These are phyloP conservation scores for Verbena officinalis DNA, from an alignment of 257 asterid genomes.

Conservation along the genomic window DNA sequence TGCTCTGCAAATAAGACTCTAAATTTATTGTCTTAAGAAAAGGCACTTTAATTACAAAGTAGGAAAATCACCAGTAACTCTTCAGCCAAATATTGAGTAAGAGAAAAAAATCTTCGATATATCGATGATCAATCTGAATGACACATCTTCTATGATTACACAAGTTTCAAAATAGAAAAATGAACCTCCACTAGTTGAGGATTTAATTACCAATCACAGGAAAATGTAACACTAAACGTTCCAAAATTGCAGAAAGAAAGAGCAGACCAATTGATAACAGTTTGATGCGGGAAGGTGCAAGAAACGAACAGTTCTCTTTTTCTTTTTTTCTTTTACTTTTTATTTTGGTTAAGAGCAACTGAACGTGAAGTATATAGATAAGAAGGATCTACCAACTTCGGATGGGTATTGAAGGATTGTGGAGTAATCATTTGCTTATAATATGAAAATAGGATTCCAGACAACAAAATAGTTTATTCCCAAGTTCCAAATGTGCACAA, in stretches of 20 bases:
- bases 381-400: conserved; percentile 5
- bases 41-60: conserved; percentile 1
- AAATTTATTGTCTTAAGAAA: background rate
- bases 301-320: background rate
- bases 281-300: background rate
- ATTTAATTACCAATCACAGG: conserved; percentile 8
- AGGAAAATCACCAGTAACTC: conserved; percentile 16
- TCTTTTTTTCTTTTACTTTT: background rate
- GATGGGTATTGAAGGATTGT: background rate
- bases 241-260: background rate
- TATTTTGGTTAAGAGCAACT: background rate
- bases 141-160: conserved; percentile 6
- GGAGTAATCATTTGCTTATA: background rate
- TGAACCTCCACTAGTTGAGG: conserved; percentile 1
- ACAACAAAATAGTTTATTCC: background rate
- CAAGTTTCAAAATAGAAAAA: background rate
- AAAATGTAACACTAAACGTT: background rate
- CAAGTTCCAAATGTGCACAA: background rate
- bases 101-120: background rate
- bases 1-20: conserved; percentile 51
- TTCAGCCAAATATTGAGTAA: conserved; percentile 7
- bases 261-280: background rate
- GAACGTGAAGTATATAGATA: background rate
- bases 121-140: conserved; percentile 9
- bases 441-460: conserved; percentile 1